Base-by-base conservation (phyloP, 768 basidiomycete genomes). In the Pleurotus sapidus region DNA sequence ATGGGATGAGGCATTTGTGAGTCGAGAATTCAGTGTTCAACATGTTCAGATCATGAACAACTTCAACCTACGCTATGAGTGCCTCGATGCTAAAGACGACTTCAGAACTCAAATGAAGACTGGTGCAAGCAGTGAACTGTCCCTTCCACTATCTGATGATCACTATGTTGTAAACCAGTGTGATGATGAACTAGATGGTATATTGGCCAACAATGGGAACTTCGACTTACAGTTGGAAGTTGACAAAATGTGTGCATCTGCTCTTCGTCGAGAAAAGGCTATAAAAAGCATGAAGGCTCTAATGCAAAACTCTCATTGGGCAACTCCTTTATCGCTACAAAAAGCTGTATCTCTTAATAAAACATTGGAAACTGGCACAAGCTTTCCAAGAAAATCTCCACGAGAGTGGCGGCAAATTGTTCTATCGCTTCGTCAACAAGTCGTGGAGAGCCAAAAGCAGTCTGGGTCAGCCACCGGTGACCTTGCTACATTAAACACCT, bases 1-100 rank as follows among this genome's bases (percentile, higher is more conserved):
- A 46, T 70, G 68, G 67, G 59, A 68, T 60, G 58, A 67, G 4
- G 53, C 63, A 11, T 70, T 66, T 55, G 20, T 11, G 12, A 14
- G 7, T 8, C 37, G 61, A 34, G 23, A 3, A 0, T 67, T 67
- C 49, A 40, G 53, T 11, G 47, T 55, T 12, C 23, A 47, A 23
- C 59, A 63, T 14, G 7, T n/a, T 3, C 4, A 63, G 27, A 20
- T 68, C 1, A 66, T 70, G 55, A 56, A 55, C 5, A 61, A 68
- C 49, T 66, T 70, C 40, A 63, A 70, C 47, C 15, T 70, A 11
- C 12, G 60, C 23, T 65, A 65, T 57, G 68, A 70, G 45, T 70
- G 69, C 27, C 54, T 61, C 15, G 68, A 70, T 48, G 61, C 67
- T 2, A 14, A 61, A 27, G 68, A 69, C 60, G 65, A 71, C 37